phyloP scores from a whole-genome alignment of 805 yeast species.

The Pichia pseudocactophila region DNA sequence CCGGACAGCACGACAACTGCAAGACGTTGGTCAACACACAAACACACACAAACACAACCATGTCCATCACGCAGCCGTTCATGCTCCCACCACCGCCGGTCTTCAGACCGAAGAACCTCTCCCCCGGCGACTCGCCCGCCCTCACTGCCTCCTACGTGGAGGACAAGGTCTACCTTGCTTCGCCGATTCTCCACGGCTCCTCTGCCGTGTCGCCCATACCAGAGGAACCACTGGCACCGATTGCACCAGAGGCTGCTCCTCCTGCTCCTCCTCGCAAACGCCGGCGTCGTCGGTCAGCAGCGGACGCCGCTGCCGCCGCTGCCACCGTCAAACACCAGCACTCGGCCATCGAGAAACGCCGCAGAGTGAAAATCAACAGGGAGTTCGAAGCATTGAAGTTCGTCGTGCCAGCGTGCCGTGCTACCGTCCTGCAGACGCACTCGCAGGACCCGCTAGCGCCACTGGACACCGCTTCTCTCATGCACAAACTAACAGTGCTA shows the following conservation, averaged over 20 bases:
- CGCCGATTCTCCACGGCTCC: too few species aligned
- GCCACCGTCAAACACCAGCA: conserved; percentile 43
- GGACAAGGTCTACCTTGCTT: too few species aligned
- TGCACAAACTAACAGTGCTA: conserved; percentile 73
- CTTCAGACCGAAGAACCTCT: conserved; percentile 38
- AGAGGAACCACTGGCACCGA: too few species aligned
- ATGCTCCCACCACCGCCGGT: conserved; percentile 39
- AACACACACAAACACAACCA: background rate
- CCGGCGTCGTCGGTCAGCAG: conserved; percentile 24
- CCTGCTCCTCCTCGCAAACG: conserved; percentile 1
- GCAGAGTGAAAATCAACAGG: conserved; percentile 70
- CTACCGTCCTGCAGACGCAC: conserved; percentile 24
- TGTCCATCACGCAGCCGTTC: conserved; percentile 4
- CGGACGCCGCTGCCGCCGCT: conserved; percentile 14
- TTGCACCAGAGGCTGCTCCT: too few species aligned
- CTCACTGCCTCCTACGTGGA: too few species aligned
- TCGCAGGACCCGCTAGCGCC: conserved; percentile 2
- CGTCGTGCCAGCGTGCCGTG: conserved; percentile 71
- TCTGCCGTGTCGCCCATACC: too few species aligned
- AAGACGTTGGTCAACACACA: too few species aligned
- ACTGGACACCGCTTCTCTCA: conserved; percentile 29
- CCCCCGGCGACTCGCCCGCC: conserved; percentile 21
- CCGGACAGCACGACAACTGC: too few species aligned
- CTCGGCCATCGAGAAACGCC: conserved; percentile 69
- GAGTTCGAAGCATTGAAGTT: conserved; percentile 76